Evolutionary conservation across 192 early-diverging fungal species (phyloP).

Genomic region (Coemansia sp.): DNA sequence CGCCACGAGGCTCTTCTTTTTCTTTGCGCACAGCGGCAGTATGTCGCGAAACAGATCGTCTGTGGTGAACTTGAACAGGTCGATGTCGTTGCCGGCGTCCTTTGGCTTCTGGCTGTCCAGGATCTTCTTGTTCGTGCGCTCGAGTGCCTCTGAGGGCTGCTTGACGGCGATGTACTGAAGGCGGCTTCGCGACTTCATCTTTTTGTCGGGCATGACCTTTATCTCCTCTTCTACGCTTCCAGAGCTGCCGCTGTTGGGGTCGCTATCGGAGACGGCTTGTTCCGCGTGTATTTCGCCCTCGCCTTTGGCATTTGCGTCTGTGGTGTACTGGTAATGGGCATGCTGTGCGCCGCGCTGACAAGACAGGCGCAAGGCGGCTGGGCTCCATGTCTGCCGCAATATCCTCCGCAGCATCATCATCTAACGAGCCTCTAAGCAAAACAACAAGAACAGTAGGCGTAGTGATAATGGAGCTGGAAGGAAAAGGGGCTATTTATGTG

Average conservation of each 20-base stretch:
- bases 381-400: neutral
- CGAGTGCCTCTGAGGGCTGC: constrained; percentile 27
- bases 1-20: neutral
- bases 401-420: no score
- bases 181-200: neutral
- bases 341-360: neutral
- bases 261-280: no score
- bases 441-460: no score
- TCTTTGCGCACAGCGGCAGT: constrained; percentile 15
- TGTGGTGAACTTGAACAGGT: constrained; percentile 29
- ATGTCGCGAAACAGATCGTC: constrained; percentile 22
- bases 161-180: constrained; percentile 14
- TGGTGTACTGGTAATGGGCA: neutral
- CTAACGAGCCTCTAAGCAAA: no score
- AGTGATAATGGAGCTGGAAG: no score
- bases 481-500: no score
- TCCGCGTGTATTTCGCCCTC: no score
- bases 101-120: neutral
- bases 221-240: neutral
- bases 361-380: neutral
- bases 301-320: no score
- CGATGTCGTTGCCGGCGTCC: constrained; percentile 23
- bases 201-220: neutral
- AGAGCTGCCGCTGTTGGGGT: no score
- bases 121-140: constrained; percentile 17